Evolutionary conservation across 2,329 filamentous ascomycete genomes (phyloP).

Genomic region (Paecilomyces sp.): DNA sequence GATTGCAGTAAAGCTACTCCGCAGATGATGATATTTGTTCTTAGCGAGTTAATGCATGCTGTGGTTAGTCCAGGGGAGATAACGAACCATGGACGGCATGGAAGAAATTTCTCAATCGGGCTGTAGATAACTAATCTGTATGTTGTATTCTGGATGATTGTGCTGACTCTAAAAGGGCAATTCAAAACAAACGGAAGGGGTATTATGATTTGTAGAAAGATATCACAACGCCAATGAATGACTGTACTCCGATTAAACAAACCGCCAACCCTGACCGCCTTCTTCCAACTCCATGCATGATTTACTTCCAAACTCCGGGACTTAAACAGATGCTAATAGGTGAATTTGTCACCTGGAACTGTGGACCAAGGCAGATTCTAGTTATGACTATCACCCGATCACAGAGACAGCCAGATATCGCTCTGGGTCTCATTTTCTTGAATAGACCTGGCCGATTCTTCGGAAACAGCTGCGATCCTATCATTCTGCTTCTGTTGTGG

Average conservation of each 20-base stretch:
- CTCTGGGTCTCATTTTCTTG: not conserved
- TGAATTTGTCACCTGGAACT: not conserved
- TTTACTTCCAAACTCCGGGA: not conserved
- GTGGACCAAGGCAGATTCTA: not conserved
- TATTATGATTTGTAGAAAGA: not conserved
- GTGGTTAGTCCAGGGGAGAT: not conserved
- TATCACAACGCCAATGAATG: not conserved
- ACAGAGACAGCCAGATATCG: not conserved
- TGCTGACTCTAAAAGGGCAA: not conserved
- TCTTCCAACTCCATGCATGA: not conserved
- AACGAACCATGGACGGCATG: not conserved
- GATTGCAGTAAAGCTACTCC: not conserved
- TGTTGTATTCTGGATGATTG: not conserved
- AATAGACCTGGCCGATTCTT: not conserved
- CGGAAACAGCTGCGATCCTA: not conserved
- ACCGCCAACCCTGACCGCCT: not conserved
- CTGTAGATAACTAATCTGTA: not conserved
- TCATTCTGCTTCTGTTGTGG: not conserved
- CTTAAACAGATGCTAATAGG: not conserved
- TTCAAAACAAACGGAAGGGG: not conserved
- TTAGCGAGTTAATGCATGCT: not conserved
- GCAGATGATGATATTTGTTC: not conserved
- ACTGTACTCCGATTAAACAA: not conserved
- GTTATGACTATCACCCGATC: not conserved
- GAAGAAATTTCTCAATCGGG: not conserved